phyloP scores from a whole-genome alignment of 768 basidiomycete species.

The Lactarius akahatsu region DNA sequence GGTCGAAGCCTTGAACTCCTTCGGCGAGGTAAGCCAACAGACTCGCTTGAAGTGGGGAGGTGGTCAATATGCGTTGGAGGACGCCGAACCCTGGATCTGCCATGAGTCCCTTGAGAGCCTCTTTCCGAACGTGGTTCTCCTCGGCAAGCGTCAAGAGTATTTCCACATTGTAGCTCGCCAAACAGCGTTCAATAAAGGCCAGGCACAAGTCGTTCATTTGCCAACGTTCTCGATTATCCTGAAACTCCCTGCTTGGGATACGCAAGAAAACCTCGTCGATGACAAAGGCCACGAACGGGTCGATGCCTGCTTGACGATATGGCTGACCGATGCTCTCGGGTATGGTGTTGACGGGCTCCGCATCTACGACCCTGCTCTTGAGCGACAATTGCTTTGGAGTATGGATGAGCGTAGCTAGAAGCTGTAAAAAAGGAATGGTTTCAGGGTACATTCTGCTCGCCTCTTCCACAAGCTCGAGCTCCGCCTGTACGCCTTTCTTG shows the following conservation, averaged over 20 bases:
- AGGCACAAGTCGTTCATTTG: constrained; percentile 81
- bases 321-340: constrained; percentile 80
- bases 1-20: constrained; percentile 74
- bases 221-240: constrained; percentile 77
- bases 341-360: constrained; percentile 67
- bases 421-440: constrained; percentile 82
- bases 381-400: constrained; percentile 71
- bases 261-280: constrained; percentile 86
- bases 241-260: constrained; percentile 72
- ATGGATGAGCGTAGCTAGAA: constrained; percentile 81
- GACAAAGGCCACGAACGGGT: constrained; percentile 82
- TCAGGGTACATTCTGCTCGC: constrained; percentile 78
- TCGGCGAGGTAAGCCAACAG: constrained; percentile 81
- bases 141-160: constrained; percentile 60
- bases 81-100: constrained; percentile 88
- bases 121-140: constrained; percentile 50
- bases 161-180: constrained; percentile 81
- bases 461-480: constrained; percentile 86
- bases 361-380: constrained; percentile 56
- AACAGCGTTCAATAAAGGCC: constrained; percentile 78
- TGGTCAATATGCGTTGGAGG: constrained; percentile 73
- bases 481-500: constrained; percentile 78
- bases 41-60: constrained; percentile 65
- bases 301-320: constrained; percentile 76
- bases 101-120: constrained; percentile 54